A percentile compares a stretch with the other conserved stretches of the same genome.
Evolutionary conservation across 2,329 filamentous ascomycete genomes (phyloP).

Genomic region (Penicillium occitanis): DNA sequence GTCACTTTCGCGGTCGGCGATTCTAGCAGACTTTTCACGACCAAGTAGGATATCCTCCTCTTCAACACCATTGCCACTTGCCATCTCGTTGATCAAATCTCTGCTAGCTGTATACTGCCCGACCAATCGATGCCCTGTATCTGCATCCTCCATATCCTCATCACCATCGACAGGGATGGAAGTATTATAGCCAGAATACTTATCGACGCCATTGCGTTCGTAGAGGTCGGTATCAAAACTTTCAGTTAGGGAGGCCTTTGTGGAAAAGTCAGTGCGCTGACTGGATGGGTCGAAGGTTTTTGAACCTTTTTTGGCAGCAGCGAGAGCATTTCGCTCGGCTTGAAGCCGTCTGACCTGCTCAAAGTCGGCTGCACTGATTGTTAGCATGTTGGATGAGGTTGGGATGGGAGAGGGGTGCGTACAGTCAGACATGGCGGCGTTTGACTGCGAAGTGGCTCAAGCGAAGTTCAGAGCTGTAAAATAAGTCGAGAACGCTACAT

Average conservation of each 20-base stretch:
- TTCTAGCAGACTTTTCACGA: conserved; percentile 84
- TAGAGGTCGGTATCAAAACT: conserved; percentile 83
- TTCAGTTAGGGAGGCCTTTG: conserved; percentile 88
- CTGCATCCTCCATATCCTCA: conserved; percentile 73
- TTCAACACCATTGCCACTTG: conserved; percentile 78
- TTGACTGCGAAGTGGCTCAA: conserved; percentile 24
- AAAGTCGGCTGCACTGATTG: conserved; percentile 65
- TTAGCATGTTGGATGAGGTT: conserved; percentile 26
- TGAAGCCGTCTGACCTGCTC: conserved; percentile 84
- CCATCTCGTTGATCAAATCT: conserved; percentile 91
- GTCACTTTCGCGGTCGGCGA: conserved; percentile 89
- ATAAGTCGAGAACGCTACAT: conserved; percentile 36
- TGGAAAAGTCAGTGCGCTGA: conserved; percentile 80
- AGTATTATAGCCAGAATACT: conserved; percentile 86
- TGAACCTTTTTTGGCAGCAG: conserved; percentile 75
- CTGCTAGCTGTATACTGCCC: conserved; percentile 95
- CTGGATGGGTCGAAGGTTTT: conserved; percentile 73
- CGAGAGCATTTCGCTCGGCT: conserved; percentile 83
- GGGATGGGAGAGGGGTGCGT: conserved; percentile 26
- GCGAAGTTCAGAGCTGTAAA: conserved; percentile 31
- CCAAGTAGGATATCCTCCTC: conserved; percentile 87
- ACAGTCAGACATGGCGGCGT: conserved; percentile 49
- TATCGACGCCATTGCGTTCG: conserved; percentile 73
- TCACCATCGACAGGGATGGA: conserved; percentile 78
- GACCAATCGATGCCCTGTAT: conserved; percentile 75